Evolutionary conservation across 1,284 basidiomycete genomes (phyloP), one percentile per base, ranked within the genome.

Genomic region (Ustilago vetiveriae): DNA sequence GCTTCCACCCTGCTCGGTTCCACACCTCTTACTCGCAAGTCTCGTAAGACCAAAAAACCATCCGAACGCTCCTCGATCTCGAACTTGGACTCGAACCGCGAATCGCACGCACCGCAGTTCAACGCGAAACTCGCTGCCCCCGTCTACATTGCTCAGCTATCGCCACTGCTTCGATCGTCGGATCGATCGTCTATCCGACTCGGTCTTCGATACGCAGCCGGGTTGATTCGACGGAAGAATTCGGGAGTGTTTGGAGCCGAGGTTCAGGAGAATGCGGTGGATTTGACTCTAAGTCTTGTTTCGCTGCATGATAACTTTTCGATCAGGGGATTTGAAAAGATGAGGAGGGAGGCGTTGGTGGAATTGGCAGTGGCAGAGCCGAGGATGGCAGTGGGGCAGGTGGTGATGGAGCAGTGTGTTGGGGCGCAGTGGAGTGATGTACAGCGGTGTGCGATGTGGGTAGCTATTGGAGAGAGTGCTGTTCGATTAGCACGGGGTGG

Each of bases 251-350:
- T 32, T 16, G 45, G 62, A 0, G 46, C 22, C 3, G 62, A 65
- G n/a, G 39, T 49, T 91, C 91, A 88, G 63, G 95, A 98, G 82
- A 95, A 94, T 74, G 90, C 92, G 0, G 88, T 90, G 30, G 90
- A 93, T 71, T 86, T 98, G 5, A 87, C 88, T 0, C 88, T 90
- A 54, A 88, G 88, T 1, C 85, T 95, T 4, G 81, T 92, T 17
- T 88, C 87, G 1, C 83, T 98, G 36, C 88, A 92, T 59, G 87
- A 98, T 79, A 92, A 91, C 64, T 98, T 87, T 73, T 88, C 93
- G 8, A 83, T 95, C 7, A 87, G 89, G 2, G 85, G 84, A 4
- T 98, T 98, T 68, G 88, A 92, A n/a, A 83, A 85, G 40, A 89
- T 89, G 72, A 85, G 92, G 46, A 91, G 92, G 76, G 87, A 85